Conservation (phyloP, 148 eudicot genomes). For the Rhododendron williamsianum region DNA sequence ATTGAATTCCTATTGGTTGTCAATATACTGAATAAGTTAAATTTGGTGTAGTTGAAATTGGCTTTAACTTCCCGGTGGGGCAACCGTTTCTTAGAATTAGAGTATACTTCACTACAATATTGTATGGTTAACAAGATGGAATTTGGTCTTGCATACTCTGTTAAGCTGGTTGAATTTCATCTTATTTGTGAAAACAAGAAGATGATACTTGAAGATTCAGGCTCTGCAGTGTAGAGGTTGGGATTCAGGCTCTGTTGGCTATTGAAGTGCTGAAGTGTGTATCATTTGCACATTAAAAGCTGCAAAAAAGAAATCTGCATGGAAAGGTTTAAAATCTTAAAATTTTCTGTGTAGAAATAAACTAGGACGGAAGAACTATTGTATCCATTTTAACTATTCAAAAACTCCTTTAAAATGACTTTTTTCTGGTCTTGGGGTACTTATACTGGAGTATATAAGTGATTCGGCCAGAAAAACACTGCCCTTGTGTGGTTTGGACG, state of each 20-base stretch:
- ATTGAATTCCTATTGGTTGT: neutral
- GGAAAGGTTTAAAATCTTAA: neutral
- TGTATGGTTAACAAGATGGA: neutral
- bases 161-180: neutral
- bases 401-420: neutral
- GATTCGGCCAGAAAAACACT: no score
- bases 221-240: neutral
- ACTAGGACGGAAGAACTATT: neutral
- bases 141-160: neutral
- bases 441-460: no score
- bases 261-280: neutral
- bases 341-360: neutral
- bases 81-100: neutral
- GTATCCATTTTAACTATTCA: neutral
- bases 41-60: neutral
- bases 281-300: neutral
- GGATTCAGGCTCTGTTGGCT: neutral
- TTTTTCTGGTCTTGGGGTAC: no score
- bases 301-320: neutral
- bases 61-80: neutral
- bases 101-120: neutral
- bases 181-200: neutral
- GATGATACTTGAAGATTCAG: neutral
- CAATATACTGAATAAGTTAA: conserved; percentile 5
- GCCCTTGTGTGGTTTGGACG: neutral